A percentile compares a stretch with the other conserved stretches of the same genome.
phyloP scores from a whole-genome alignment of 768 basidiomycete species.

The Suillus spraguei region DNA sequence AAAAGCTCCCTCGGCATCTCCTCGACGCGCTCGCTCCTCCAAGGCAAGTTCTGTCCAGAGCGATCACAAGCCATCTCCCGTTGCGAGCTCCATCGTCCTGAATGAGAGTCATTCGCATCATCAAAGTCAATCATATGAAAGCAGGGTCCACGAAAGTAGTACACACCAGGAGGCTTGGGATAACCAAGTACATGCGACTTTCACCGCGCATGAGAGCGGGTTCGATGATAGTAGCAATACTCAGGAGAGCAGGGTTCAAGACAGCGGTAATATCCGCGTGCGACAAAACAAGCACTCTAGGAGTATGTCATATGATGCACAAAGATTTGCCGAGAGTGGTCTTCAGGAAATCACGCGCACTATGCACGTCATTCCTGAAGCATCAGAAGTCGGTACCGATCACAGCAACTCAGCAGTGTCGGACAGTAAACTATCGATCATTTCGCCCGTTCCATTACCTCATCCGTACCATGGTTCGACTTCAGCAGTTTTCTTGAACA shows the following conservation, averaged over 20 bases:
- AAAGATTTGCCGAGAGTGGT: slow-evolving; percentile 19
- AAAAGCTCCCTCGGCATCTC: slow-evolving; percentile 13
- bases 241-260: slow-evolving; percentile 18
- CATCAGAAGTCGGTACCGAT: slow-evolving; percentile 23
- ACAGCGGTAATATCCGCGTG: slow-evolving; percentile 16
- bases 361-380: slow-evolving; percentile 32
- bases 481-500: slow-evolving; percentile 31
- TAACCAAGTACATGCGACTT: background rate
- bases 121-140: slow-evolving; percentile 17
- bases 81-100: slow-evolving; percentile 15
- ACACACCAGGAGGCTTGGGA: background rate
- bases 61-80: slow-evolving; percentile 16
- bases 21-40: slow-evolving; percentile 25
- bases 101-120: slow-evolving; percentile 18
- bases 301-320: slow-evolving; percentile 22
- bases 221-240: slow-evolving; percentile 15
- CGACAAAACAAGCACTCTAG: slow-evolving; percentile 16
- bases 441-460: slow-evolving; percentile 48
- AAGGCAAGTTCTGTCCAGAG: slow-evolving; percentile 11
- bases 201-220: slow-evolving; percentile 8
- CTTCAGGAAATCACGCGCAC: slow-evolving; percentile 28
- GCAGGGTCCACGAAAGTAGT: slow-evolving; percentile 22
- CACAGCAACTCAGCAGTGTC: slow-evolving; percentile 18
- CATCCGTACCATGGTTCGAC: slow-evolving; percentile 45
- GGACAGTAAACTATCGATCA: slow-evolving; percentile 28